Conservation (phyloP, 192 early-diverging fungal species). For the Coemansia umbellata region DNA sequence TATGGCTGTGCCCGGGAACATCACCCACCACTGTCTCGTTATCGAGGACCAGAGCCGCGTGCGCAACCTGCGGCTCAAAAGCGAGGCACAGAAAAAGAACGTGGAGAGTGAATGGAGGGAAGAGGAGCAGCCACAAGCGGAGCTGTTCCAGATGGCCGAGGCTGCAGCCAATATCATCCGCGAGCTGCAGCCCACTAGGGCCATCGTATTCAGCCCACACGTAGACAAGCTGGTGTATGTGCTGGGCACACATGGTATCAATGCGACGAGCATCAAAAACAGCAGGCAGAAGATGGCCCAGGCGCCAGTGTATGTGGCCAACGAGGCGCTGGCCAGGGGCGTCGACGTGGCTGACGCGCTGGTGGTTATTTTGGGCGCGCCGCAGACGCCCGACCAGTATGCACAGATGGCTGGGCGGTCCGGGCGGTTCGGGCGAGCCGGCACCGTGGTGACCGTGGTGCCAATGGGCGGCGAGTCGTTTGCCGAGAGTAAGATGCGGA, state of each 20-base stretch:
- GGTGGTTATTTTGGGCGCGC: constrained; percentile 81
- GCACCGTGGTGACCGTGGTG: constrained; percentile 32
- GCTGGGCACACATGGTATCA: constrained; percentile 17
- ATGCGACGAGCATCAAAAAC: constrained; percentile 17
- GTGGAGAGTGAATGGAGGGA: background rate
- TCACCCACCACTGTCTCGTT: constrained; percentile 36
- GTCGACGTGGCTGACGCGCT: constrained; percentile 77
- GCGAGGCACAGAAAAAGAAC: background rate
- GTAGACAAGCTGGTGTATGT: constrained; percentile 20
- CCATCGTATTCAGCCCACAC: constrained; percentile 30
- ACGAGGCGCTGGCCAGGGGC: constrained; percentile 75
- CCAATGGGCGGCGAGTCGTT: constrained; percentile 26
- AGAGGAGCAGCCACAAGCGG: background rate
- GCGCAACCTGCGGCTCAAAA: constrained; percentile 25
- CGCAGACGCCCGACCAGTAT: constrained; percentile 65
- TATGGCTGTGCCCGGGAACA: background rate
- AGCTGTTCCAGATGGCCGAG: background rate
- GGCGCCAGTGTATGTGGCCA: constrained; percentile 56
- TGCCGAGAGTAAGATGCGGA: constrained; percentile 48
- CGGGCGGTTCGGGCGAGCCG: constrained; percentile 64
- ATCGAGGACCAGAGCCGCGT: constrained; percentile 27
- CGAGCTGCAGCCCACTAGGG: constrained; percentile 1
- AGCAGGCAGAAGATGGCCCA: background rate
- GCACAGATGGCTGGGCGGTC: constrained; percentile 87
- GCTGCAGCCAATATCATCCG: background rate